Conservation (phyloP, 2,329 filamentous ascomycete species). For the Emmonsiellopsis sp. region DNA sequence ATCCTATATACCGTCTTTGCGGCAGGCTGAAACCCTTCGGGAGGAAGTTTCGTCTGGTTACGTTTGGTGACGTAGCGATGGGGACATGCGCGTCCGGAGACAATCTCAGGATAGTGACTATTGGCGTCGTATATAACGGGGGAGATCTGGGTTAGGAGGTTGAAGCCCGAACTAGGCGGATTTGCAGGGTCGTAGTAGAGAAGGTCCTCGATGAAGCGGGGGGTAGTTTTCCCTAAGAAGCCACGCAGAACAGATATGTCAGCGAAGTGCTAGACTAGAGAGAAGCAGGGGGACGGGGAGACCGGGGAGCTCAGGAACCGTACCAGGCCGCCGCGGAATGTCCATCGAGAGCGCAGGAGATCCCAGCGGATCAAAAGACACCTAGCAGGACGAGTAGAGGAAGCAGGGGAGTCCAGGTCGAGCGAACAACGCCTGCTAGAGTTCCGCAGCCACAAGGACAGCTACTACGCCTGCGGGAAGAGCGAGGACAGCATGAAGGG, state of each 20-base stretch:
- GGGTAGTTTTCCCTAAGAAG: constrained; percentile 41
- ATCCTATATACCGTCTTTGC: constrained; percentile 41
- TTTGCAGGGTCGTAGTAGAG: constrained; percentile 36
- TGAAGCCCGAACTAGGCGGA: constrained; percentile 35
- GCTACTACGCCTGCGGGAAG: too few relatives aligned
- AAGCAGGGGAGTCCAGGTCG: too few relatives aligned
- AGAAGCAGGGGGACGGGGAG: neutral
- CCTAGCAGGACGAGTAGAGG: neutral
- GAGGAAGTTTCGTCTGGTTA: constrained; percentile 43
- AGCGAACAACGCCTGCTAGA: too few relatives aligned
- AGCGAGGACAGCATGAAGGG: too few relatives aligned
- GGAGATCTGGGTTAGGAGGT: constrained; percentile 50
- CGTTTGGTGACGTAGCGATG: constrained; percentile 52
- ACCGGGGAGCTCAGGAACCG: constrained; percentile 6
- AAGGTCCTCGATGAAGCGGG: constrained; percentile 38
- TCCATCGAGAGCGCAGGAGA: constrained; percentile 18
- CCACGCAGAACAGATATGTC: neutral
- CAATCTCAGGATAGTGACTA: constrained; percentile 22
- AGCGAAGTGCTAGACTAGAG: neutral
- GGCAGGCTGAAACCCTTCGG: constrained; percentile 24
- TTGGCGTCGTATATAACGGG: constrained; percentile 34
- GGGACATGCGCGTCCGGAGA: constrained; percentile 41
- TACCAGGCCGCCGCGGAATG: constrained; percentile 24
- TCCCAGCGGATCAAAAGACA: neutral
- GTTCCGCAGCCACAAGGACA: too few relatives aligned